Conservation (phyloP, 208 protist genomes). For the Leishmania lainsoni region DNA sequence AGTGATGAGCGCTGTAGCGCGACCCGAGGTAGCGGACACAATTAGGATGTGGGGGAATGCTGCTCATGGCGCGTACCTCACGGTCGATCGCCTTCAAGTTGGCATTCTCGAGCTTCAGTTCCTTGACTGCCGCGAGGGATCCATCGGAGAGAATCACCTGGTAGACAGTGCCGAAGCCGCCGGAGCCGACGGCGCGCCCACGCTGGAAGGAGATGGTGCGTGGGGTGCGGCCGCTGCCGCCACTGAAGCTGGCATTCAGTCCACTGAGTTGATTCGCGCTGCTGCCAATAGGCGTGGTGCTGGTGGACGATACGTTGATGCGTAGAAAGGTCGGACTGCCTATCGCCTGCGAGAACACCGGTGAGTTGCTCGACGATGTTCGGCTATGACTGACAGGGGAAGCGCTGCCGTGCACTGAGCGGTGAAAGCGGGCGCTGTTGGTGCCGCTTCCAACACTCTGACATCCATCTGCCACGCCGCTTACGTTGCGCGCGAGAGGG, state of each 20-base stretch:
- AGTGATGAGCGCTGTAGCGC: slow-evolving; percentile 57
- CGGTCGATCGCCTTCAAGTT: slow-evolving; percentile 71
- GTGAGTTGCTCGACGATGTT: slow-evolving; percentile 18
- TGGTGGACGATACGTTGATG: slow-evolving; percentile 5
- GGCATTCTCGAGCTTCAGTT: slow-evolving; percentile 59
- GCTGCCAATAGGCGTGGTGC: background rate
- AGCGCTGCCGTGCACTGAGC: slow-evolving; percentile 21
- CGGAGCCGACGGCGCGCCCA: slow-evolving; percentile 61
- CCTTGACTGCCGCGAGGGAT: slow-evolving; percentile 72
- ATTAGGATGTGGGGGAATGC: slow-evolving; percentile 71
- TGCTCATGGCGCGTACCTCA: slow-evolving; percentile 68
- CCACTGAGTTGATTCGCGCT: slow-evolving; percentile 13
- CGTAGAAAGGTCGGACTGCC: slow-evolving; percentile 8
- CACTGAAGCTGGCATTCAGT: slow-evolving; percentile 7
- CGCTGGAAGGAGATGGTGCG: slow-evolving; percentile 57
- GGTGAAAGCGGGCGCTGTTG: slow-evolving; percentile 6
- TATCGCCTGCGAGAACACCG: slow-evolving; percentile 23
- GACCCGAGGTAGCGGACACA: slow-evolving; percentile 83
- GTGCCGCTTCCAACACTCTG: slow-evolving; percentile 9
- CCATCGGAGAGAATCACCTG: slow-evolving; percentile 71
- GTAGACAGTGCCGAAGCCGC: slow-evolving; percentile 79
- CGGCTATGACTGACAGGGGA: slow-evolving; percentile 13
- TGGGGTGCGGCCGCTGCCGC: slow-evolving; percentile 23
- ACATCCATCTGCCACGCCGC: slow-evolving; percentile 4
- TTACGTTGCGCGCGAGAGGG: slow-evolving; percentile 17